Base-by-base conservation (phyloP, 306 rosid genomes). In the Malus orientalis region DNA sequence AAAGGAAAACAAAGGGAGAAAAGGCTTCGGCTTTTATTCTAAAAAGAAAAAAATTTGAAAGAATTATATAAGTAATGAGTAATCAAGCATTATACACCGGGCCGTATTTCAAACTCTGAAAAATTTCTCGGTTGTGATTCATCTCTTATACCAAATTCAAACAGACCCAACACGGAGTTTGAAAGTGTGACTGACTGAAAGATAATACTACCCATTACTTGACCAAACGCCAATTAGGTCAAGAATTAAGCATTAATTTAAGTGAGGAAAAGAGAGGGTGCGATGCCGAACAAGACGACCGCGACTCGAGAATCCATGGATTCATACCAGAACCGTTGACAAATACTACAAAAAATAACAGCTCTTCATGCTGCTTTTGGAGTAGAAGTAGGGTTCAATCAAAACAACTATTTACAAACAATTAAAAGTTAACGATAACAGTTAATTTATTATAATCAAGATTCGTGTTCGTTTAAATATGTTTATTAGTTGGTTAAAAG, bases 321-420 rank as follows among this genome's bases (percentile, higher is more conserved):
- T 69, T 82, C 82, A 74, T 23, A 70, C 77, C 76, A 70, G 77
- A 49, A 63, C 69, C 69, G 42, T 76, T 53, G 84, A 81, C 70
- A 42, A 68, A 23, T n/a, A 20, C 11, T 6, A 0, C 25, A 19
- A 19, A 8, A 19, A 6, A 19, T 10, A 47, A 20, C n/a, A 20
- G 11, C n/a, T 29, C 12, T 33, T 27, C 45, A 55, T 38, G 29
- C 15, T 64, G 63, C 79, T 58, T 25, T 45, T 6, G 64, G 32
- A 19, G 44, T 66, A 45, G 38, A 67, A 58, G 58, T 58, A 42
- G 74, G 63, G 62, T 74, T 66, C 74, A 74, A 42, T 12, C n/a
- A 44, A 71, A 44, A n/a, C 36, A 30, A 19, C 2, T 5, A 32
- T 6, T 5, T 33, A 33, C 38, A 33, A 33, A 33, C 38, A 33